Evolutionary conservation across 768 basidiomycete species (phyloP), one percentile per base, ranked within the genome.

Genomic region (Tricholoma furcatifolium): DNA sequence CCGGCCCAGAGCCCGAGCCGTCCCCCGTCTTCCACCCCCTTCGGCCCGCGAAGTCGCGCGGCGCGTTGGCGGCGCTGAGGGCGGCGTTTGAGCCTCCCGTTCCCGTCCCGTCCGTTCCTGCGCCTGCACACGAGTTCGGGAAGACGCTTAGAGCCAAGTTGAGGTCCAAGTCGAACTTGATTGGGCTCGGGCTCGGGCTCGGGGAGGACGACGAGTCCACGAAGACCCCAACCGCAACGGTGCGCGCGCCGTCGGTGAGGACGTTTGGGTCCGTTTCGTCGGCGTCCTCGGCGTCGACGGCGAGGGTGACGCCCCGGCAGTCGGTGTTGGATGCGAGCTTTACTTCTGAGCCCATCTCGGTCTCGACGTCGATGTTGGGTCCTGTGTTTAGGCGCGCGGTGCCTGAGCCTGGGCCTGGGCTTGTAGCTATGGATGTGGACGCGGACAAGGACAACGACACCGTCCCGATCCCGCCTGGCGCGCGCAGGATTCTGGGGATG

Each of bases 21-120:
- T 75, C 74, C 0, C 78, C 77, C 0, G 79, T 82, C 0, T 83
- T 88, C 68, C 78, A 81, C 48, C 79, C 86, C 0, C 71, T 88
- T 35, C 72, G 73, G 2, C 82, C 83, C 10, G 74, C 82, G 1
- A 72, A 66, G 38, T 60, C 65, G 3, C 71, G 67, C 27, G 51
- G 63, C 5, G 56, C 60, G 12, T 41, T 39, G 24, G 56, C 53
- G 11, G 47, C 51, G 3, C 45, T 54, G 15, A 55, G 53, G 39
- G 53, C 49, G 27, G 69, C 62, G 6, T 52, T 68, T n/a, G 62
- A 66, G 0, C 51, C 67, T 0, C 61, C n/a, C 62, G 8, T 20
- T 30, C 2, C 17, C 38, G 14, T 0, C 61, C n/a, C 62, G 8
- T 20, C 40, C 2, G n/a, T 24, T 6, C 14, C 9, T 24, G 43